Conservation (phyloP, 768 basidiomycete species). For the Leccinum aurantiacum region DNA sequence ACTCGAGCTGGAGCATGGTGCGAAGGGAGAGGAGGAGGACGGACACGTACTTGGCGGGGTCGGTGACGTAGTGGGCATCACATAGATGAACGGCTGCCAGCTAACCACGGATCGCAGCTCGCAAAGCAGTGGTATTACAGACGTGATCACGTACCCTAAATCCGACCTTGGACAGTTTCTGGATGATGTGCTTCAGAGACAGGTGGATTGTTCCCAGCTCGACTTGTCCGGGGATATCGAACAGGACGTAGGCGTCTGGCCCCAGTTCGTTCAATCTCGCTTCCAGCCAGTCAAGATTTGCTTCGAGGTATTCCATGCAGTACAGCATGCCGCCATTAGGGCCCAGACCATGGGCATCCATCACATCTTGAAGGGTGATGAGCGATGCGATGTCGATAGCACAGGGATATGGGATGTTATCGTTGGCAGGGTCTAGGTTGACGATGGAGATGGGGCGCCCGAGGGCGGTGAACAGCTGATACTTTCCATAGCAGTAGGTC, state of each 20-base stretch:
- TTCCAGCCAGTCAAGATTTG: conserved; percentile 90
- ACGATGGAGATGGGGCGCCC: conserved; percentile 84
- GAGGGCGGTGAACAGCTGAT: conserved; percentile 87
- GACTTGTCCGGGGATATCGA: conserved; percentile 97
- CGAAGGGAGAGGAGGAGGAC: conserved; percentile 88
- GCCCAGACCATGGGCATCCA: conserved; percentile 81
- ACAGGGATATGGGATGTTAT: conserved; percentile 87
- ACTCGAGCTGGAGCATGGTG: conserved; percentile 96
- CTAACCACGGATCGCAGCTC: conserved; percentile 39
- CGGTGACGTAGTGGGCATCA: conserved; percentile 96
- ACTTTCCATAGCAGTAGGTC: conserved; percentile 84
- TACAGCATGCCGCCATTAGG: conserved; percentile 97
- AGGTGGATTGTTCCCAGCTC: conserved; percentile 96
- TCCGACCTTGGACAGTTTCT: conserved; percentile 64
- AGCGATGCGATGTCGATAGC: conserved; percentile 81
- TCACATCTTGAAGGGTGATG: conserved; percentile 84
- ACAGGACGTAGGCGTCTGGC: conserved; percentile 81
- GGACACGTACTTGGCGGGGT: conserved; percentile 92
- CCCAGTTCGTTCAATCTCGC: conserved; percentile 62
- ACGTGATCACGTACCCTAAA: conserved; percentile 72
- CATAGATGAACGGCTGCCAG: conserved; percentile 93
- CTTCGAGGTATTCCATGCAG: conserved; percentile 95
- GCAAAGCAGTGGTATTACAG: conserved; percentile 1
- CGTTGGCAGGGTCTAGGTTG: conserved; percentile 96
- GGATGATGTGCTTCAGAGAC: conserved; percentile 79